Evolutionary conservation across 352 stramenopile species (phyloP), one percentile per base, ranked within the genome.

Genomic region (Globisporangium viniferum): DNA sequence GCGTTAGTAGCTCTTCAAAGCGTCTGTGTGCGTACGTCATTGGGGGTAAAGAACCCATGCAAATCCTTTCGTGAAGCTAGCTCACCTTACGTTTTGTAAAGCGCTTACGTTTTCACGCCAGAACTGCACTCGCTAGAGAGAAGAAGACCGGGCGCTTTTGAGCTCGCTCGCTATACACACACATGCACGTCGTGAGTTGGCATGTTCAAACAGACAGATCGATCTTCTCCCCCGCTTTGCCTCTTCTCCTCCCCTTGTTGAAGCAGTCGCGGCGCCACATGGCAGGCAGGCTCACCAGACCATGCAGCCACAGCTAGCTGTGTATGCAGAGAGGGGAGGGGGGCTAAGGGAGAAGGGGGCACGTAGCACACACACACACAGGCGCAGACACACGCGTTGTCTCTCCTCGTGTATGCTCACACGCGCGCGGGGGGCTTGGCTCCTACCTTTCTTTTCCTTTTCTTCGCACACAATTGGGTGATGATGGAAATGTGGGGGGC

Each of bases 381-480:
- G 31, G 33, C 15, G 18, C 41, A 49, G 15, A n/a, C 15, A n/a
- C 41, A 15, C 15, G 41, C 41, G 5, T 49, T 49, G 41, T 49
- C 22, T 22, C 44, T 51, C 44, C 44, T 51, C 18, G 18, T 20
- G 6, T 51, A 12, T 12, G 44, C 7, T 24, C 24, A 24, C 6
- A 15, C 44, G 44, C 44, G 18, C 41, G 41, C 14, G 44, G 41
- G 15, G 18, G 6, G 15, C 15, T 29, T 24, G 29, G n/a, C 35
- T 33, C 54, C 35, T 60, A 60, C 55, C 55, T 60, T 36, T 60
- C 55, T 60, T 60, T 60, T 68, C 35, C 53, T 68, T 57, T 68
- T 59, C 46, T 68, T 59, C 27, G 54, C 44, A 36, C 55, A 46
- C 55, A 41, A 41, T 59, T 59, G 54, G 54, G 53, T 58, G 53